Conservation (phyloP, 768 basidiomycete species). For the Trametes cingulata region DNA sequence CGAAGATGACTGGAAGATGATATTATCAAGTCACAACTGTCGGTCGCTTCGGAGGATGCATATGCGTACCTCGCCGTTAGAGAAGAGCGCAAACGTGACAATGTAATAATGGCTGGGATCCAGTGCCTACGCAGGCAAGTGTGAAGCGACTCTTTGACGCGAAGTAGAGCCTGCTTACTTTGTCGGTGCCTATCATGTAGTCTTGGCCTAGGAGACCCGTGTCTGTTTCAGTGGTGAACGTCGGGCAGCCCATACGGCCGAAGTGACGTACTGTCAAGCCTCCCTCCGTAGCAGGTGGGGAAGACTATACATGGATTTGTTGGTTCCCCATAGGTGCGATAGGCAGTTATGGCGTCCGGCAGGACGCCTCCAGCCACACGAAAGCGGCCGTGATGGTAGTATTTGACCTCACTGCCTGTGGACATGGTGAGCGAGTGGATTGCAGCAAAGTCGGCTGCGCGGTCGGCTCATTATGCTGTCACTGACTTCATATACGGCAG, state of each 20-base stretch:
- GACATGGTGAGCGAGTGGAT: constrained; percentile 12
- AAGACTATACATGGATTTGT: constrained; percentile 58
- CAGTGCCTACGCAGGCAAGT: constrained; percentile 38
- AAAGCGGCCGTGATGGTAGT: constrained; percentile 57
- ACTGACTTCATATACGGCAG: neutral
- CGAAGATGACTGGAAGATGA: constrained; percentile 49
- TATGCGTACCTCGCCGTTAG: constrained; percentile 53
- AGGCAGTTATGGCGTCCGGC: constrained; percentile 59
- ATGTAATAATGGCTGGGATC: constrained; percentile 54
- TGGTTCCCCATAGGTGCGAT: constrained; percentile 53
- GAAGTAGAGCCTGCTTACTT: constrained; percentile 39
- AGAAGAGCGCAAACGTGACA: constrained; percentile 58
- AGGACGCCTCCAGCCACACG: constrained; percentile 51
- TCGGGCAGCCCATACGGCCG: neutral
- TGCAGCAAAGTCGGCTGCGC: neutral
- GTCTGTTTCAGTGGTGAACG: constrained; percentile 8
- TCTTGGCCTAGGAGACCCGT: constrained; percentile 40
- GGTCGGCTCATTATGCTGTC: neutral
- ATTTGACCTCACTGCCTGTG: constrained; percentile 37
- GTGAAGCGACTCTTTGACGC: neutral
- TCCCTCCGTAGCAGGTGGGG: constrained; percentile 57
- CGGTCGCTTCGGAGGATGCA: neutral
- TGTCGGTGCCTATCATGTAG: constrained; percentile 51
- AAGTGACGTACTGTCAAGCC: constrained; percentile 48
- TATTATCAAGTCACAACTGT: neutral